Evolutionary conservation across 768 basidiomycete genomes (phyloP).

Genomic region (Polyporus arcularius): DNA sequence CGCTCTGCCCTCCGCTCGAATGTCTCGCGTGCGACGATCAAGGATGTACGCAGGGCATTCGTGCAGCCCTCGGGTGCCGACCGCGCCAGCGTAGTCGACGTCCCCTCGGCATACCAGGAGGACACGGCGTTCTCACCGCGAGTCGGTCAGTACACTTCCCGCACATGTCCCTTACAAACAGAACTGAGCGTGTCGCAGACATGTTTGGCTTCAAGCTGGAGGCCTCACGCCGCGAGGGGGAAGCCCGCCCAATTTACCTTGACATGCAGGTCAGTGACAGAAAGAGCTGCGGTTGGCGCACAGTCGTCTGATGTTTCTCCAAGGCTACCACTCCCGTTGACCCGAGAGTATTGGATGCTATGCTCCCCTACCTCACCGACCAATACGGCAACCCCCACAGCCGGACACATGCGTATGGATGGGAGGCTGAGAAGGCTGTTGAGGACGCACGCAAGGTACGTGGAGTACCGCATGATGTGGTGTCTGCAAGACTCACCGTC

Average conservation of each 20-base stretch:
- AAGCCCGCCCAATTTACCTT: slow-evolving; percentile 90
- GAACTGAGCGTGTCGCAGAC: slow-evolving; percentile 45
- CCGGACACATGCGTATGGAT: slow-evolving; percentile 97
- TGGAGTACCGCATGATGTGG: background rate
- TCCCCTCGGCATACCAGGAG: slow-evolving; percentile 73
- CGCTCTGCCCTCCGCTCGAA: slow-evolving; percentile 24
- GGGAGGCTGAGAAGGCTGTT: slow-evolving; percentile 96
- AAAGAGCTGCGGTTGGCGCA: background rate
- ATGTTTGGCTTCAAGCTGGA: slow-evolving; percentile 90
- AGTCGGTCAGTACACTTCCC: slow-evolving; percentile 48
- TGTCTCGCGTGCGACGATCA: slow-evolving; percentile 6
- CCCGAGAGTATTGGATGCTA: slow-evolving; percentile 93
- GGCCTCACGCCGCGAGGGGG: slow-evolving; percentile 60
- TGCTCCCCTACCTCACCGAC: slow-evolving; percentile 94
- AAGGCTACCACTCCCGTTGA: slow-evolving; percentile 98
- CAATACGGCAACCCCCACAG: slow-evolving; percentile 98
- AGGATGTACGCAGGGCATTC: slow-evolving; percentile 51
- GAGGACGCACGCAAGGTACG: slow-evolving; percentile 86
- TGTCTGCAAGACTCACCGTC: background rate
- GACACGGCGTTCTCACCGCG: slow-evolving; percentile 71
- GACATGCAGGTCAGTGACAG: slow-evolving; percentile 82
- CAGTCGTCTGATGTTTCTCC: slow-evolving; percentile 8
- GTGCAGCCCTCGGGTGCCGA: slow-evolving; percentile 85
- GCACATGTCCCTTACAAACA: background rate
- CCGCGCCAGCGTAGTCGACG: slow-evolving; percentile 79